Base-by-base conservation (phyloP, 768 basidiomycete species). In the Podaxis sp. region DNA sequence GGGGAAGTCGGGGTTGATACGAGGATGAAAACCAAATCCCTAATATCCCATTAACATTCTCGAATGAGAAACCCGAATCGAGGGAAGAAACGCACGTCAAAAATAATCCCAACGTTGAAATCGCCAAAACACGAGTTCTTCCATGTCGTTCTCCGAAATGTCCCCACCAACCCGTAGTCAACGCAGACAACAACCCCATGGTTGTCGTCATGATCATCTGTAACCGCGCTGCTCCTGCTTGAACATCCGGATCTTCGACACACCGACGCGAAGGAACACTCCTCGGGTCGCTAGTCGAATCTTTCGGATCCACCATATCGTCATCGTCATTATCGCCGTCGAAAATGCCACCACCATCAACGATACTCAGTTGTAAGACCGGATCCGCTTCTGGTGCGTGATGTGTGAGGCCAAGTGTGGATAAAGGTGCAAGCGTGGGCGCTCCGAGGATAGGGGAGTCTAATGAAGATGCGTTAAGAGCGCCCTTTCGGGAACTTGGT, bases 131-230 rank as follows among this genome's bases (percentile, higher is more conserved):
- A 55, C 79, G 83, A 2, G 88, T 93, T 50, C 95, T 79, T 13
- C 95, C 95, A 64, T 88, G 73, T 21, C 85, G 78, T 69, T 96
- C 92, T 28, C 91, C 85, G 56, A 88, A 89, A 59, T 84, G 84
- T 28, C 92, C 91, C 95, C 95, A 97, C 84, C 88, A 93, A 2
- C 88, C 90, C 0, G 93, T 91, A 4, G 91, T 95, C 28, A 95
- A 72, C 0, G 91, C 93, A 18, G 89, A 89, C 13, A 97, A 80
- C 3, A 86, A 65, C 5, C 95, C 95, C 84, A 89, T 88, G 2
- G 79, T 86, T 11, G 88, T 86, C 0, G 86, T 91, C 82, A 93
- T 88, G 59, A 85, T 77, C 1, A 84, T 86, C 66, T 93, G 91
- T 10, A 93, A 74, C 37, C 81, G 81, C 5, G 89, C 91, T 0